Evolutionary conservation across 345 rosid genomes (phyloP), one percentile per base, ranked within the genome.

Genomic region (Citrus mangshanensis): DNA sequence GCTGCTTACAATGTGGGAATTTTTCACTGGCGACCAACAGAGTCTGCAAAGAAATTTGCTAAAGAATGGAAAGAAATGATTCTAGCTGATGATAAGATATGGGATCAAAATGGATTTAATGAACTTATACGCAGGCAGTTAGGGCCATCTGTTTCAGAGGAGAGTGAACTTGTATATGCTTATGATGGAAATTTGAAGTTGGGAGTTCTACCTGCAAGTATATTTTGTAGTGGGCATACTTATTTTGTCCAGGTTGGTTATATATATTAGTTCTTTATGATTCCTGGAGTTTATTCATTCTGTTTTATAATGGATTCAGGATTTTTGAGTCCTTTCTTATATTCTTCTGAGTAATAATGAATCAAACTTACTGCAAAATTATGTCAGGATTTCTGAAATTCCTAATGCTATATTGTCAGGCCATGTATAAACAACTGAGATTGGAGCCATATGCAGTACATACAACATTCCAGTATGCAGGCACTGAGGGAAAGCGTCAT

Each of bases 71-170:
- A 94, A 87, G 93, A 91, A 4, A 85, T 87, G 87, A 95, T 96
- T 85, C 74, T 96, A 59, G 93, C 98, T 4, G 95, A 96, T 70
- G 99, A 94, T 72, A 89, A 87, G 83, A 94, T 94, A 75, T 96
- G 99, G 99, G 99, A 96, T 90, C 99, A 96, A 78, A 93, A 93
- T 84, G 99, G 99, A 42, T 96, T 96, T 85, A 96, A 96, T 77
- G 92, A 93, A 32, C 85, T 94, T 61, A 89, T 96, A 66, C 90
- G 88, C 72, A 92, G 80, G 82, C 95, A 94, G 90, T 73, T 92
- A 81, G 99, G 99, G 46, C 99, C 99, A 51, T 87, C 99, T 49
- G 92, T 93, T 77, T 91, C 88, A 77, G 94, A 87, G 54, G 92
- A 89, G 16, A 88, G 87, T 82, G 97, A 93, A 81, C 94, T 96